Percentiles rank a stretch among this genome's conserved stretches.
These are phyloP conservation scores for Naganishia randhawae DNA, from an alignment of 768 basidiomycete genomes.

Conservation along the genomic window DNA sequence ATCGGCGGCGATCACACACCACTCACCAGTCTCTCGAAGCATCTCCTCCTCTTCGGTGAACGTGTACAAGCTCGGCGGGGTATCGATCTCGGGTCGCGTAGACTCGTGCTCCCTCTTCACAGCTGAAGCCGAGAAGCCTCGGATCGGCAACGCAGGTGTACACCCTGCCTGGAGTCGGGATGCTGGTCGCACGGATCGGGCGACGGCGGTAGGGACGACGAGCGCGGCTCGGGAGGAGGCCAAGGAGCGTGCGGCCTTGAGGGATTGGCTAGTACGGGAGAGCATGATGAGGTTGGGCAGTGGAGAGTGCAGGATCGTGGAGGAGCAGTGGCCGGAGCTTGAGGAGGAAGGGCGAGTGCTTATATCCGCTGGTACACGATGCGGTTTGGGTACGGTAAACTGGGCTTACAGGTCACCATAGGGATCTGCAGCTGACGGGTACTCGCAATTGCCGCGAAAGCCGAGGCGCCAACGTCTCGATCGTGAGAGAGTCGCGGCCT, in stretches of 20 bases:
- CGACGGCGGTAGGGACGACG: neutral
- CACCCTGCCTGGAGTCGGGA: neutral
- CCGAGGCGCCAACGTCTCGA: too few species aligned
- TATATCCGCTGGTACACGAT: too few species aligned
- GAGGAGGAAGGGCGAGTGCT: too few species aligned
- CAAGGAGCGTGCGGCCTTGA: slow-evolving; percentile 17
- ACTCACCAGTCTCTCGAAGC: slow-evolving; percentile 81
- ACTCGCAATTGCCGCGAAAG: too few species aligned
- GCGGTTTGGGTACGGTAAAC: too few species aligned
- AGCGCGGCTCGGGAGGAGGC: neutral
- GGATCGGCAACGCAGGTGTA: neutral
- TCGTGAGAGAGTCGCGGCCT: too few species aligned
- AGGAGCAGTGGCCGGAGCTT: too few species aligned
- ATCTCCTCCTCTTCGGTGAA: slow-evolving; percentile 94
- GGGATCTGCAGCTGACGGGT: too few species aligned
- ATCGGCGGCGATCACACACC: neutral
- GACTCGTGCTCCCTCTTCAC: slow-evolving; percentile 13
- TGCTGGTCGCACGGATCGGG: neutral
- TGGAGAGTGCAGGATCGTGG: too few species aligned
- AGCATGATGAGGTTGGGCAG: neutral
- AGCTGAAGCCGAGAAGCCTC: neutral
- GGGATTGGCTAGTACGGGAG: slow-evolving; percentile 10
- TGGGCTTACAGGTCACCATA: too few species aligned
- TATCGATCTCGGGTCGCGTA: slow-evolving; percentile 25
- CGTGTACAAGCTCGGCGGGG: slow-evolving; percentile 57